Evolutionary conservation across 345 rosid species (phyloP), one percentile per base, ranked within the genome.

Genomic region (Xanthoceras sorbifolium): DNA sequence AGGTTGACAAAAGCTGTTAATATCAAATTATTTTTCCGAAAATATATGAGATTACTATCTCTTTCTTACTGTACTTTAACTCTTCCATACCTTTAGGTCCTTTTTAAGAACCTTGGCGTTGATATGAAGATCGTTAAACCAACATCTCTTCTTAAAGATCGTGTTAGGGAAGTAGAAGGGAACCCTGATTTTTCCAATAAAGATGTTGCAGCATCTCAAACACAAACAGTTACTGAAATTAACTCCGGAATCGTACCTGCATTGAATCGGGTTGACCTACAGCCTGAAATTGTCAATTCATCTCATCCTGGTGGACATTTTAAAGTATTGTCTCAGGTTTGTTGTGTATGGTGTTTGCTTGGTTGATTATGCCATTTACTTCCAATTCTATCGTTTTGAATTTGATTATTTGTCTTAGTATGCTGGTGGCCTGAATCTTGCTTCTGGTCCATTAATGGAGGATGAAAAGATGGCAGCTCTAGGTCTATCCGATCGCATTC

Each of bases 101-200:
- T 95, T 67, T 95, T 95, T 75, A 95, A 95, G 84, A 89, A 89
- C 82, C 97, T 95, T 81, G 84, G 91, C 69, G 97, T 93, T 67
- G 98, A 95, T 78, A 63, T 95, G 91, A 96, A 96, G 86, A 96
- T 90, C 72, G 88, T 91, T 78, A 75, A 85, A 10, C 99, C 98
- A 4, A 92, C 94, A 72, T 90, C 94, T 73, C 93, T 93, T 82
- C 90, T 95, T 70, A 95, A 90, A 83, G 99, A 92, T 76, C 91
- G 93, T 62, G 89, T 87, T 66, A 87, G 98, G 84, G 99, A 95
- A 84, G 78, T 93, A 50, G 97, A 93, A 83, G 99, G 99, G 50
- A 95, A 93, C 77, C 98, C 99, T 64, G 99, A 95, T 86, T 95
- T 95, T 84, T 93, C 97, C 34, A 95, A 88, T 77, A 96, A 96